phyloP scores from a whole-genome alignment of 768 basidiomycete species.

The Boletus vinaceobasis region DNA sequence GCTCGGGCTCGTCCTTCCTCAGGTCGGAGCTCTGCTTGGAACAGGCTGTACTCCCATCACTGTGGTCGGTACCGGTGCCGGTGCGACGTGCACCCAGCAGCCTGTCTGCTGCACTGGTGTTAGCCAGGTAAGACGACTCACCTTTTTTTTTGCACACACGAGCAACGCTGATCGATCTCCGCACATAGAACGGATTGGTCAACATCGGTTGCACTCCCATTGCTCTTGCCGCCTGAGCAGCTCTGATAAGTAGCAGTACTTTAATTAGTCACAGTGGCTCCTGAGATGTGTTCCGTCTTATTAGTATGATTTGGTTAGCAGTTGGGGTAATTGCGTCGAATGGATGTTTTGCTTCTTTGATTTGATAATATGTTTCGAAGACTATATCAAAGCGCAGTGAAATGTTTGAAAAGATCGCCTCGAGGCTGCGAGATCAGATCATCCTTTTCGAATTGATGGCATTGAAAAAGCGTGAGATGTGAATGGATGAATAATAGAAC shows the following conservation, averaged over 20 bases:
- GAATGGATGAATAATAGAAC: not conserved
- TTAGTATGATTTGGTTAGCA: too few relatives aligned
- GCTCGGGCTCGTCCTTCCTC: not conserved
- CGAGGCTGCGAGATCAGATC: not conserved
- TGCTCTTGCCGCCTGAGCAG: too few relatives aligned
- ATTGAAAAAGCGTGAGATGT: too few relatives aligned
- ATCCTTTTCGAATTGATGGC: too few relatives aligned
- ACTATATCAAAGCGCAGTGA: too few relatives aligned
- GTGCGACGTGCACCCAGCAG: not conserved
- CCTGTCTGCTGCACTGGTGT: conserved; percentile 12
- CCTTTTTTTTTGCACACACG: not conserved
- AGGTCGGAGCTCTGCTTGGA: conserved; percentile 4
- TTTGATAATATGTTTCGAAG: too few relatives aligned
- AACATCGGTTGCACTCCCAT: conserved; percentile 12
- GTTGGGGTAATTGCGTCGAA: too few relatives aligned
- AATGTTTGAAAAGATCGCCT: not conserved
- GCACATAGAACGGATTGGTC: conserved; percentile 3
- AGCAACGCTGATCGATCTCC: not conserved
- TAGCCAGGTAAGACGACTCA: too few relatives aligned
- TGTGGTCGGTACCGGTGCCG: not conserved
- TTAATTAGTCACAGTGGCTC: too few relatives aligned
- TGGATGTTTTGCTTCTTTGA: too few relatives aligned
- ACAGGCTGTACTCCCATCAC: conserved; percentile 6
- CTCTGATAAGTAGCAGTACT: too few relatives aligned
- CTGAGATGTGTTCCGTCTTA: too few relatives aligned